A percentile compares a stretch with the other conserved stretches of the same genome.
Conservation (phyloP, 2,329 filamentous ascomycete species). For the Cladophialophora exuberans region DNA sequence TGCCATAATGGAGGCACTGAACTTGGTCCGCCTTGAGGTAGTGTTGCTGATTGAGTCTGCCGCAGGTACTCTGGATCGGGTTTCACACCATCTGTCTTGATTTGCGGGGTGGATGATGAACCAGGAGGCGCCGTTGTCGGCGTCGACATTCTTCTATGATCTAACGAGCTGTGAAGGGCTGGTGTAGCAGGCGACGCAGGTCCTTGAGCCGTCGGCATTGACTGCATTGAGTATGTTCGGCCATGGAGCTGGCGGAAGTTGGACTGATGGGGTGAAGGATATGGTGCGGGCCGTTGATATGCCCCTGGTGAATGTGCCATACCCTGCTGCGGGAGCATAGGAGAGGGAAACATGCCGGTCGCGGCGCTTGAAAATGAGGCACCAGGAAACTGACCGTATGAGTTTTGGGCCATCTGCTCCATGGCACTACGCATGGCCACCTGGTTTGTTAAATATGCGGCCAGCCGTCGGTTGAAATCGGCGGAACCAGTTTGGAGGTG, state of each 20-base stretch:
- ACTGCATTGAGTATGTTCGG: conserved; percentile 29
- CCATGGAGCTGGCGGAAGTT: conserved; percentile 31
- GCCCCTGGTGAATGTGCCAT: conserved; percentile 28
- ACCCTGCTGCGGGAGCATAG: conserved; percentile 32
- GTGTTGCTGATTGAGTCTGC: conserved; percentile 36
- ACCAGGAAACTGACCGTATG: conserved; percentile 44
- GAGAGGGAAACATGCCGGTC: conserved; percentile 40
- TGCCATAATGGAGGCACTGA: conserved; percentile 28
- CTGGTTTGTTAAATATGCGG: conserved; percentile 61
- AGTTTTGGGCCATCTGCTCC: conserved; percentile 47
- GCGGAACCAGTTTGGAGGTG: conserved; percentile 64
- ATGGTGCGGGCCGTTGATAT: conserved; percentile 47
- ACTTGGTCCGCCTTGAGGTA: conserved; percentile 11
- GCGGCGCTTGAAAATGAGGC: conserved; percentile 42
- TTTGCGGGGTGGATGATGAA: conserved; percentile 13
- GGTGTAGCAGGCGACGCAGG: conserved; percentile 40
- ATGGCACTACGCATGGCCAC: conserved; percentile 59
- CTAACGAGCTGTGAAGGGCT: conserved; percentile 32
- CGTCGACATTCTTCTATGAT: conserved; percentile 49
- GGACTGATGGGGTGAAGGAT: conserved; percentile 40
- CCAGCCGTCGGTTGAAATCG: conserved; percentile 65
- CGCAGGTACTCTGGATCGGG: conserved; percentile 28
- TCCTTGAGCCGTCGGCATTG: conserved; percentile 11
- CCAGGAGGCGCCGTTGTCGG: conserved; percentile 37
- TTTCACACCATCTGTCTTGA: conserved; percentile 19